Evolutionary conservation across 306 rosid species (phyloP), one percentile per base, ranked within the genome.

Genomic region (Vigna unguiculata): DNA sequence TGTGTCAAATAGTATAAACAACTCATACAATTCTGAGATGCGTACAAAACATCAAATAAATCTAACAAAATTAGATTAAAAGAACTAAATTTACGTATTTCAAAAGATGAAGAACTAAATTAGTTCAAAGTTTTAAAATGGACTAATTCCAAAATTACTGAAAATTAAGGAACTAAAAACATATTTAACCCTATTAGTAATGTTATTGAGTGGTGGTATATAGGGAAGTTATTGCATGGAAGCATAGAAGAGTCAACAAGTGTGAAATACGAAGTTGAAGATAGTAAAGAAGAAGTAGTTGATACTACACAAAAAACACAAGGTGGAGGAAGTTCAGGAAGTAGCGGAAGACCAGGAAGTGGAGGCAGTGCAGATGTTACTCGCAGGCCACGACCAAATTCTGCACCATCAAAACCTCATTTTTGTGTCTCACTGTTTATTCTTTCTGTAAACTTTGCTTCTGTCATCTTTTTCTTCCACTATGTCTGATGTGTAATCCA

Each of bases 221-320:
- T 7, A 72, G 87, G 61, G 32, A 67, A 51, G 21, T n/a, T n/a
- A n/a, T n/a, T 34, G 28, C 5, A 85, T 54, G 68, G 24, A 69
- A 78, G 67, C 72, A 69, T 46, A 34, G 34, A 70, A 38, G 43
- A 41, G 11, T 62, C 80, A 21, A 68, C 1, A 11, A 52, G 38
- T 59, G 58, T 81, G 75, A 40, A 40, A 40, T 9, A 72, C 30
- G 34, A 46, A 57, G 78, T 22, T 30, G 76, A 49, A 28, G 74
- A 78, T 71, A 65, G 41, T 0, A 61, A 53, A 49, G 32, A 73
- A 60, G 49, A 65, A 40, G 13, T 13, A 70, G 19, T 45, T 36
- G 38, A 20, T 25, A 48, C 9, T 30, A 13, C 49, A 78, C 41
- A 78, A 74, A 78, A 40, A 32, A 58, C 60, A 52, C 72, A 52